Evolutionary conservation across 1,284 basidiomycete species (phyloP), one percentile per base, ranked within the genome.

Genomic region (Microbotryum scabiosae): DNA sequence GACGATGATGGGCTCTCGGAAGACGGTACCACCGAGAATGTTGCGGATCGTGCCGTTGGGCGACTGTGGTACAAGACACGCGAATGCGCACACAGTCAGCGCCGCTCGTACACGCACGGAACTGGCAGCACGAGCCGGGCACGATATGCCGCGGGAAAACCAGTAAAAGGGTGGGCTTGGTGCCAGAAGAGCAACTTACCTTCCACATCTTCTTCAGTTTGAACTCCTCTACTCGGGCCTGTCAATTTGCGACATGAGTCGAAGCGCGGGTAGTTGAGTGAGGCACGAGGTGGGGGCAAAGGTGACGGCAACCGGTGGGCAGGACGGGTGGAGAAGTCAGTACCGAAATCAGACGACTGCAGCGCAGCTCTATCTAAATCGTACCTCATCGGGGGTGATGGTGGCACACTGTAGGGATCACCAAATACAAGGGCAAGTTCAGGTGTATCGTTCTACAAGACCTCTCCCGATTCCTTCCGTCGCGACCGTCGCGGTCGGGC

Each of bases 1-100:
- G 51, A 97, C 83, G 73, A 98, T 85, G 78, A 98, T 98, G 69
- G 96, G 96, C 76, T 97, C 94, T 68, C 94, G 87, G 85, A 98
- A 98, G 62, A 98, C 94, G 41, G 94, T 97, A 57, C 94, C 94
- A 54, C 92, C 92, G 56, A 97, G 85, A 47, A 66, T 63, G 51
- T 66, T 56, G 72, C 85, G 69, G 64, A 89, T 87, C 8, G 92
- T 94, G 67, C 91, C 92, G 77, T 97, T 97, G 14, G 92, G 91
- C 71, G 86, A 89, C 79, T 82, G 85, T 41, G 12, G 36, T 41
- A 41, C 14, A 18, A 41, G 16, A 16, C 16, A 41, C 36, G 36
- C 14, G 36, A 41, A 41, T 41, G 36, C 14, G 36, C 36, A 41
- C 16, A 18, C 36, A 41, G 36, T 41, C 36, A 41, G 36, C 36